Evolutionary conservation across 2,329 filamentous ascomycete genomes (phyloP), one percentile per base, ranked within the genome.

Genomic region (Aspergillus ochraceus): DNA sequence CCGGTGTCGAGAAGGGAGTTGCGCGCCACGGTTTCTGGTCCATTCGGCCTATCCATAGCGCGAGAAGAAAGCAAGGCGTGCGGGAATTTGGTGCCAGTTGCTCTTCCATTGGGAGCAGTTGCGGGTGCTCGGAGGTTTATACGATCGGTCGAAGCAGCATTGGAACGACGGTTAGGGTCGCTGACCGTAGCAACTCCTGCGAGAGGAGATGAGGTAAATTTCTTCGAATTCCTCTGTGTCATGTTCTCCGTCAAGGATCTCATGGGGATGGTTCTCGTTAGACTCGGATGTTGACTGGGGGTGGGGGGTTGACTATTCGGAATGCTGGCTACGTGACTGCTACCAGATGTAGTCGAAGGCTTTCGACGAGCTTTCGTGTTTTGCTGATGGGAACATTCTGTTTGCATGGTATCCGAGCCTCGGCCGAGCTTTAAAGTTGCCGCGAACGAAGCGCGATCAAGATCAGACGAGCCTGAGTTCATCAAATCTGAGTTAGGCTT

Each of bases 131-230:
- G 26, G 47, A 45, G 26, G 9, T 30, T 26, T 24, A 22, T 29
- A 26, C 22, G 17, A 30, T 52, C 26, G 32, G 17, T n/a, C 52
- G 29, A 52, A 32, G 54, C 42, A 19, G 49, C 17, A 3, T 45
- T 20, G 5, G 52, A 46, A 29, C 20, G 19, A 5, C 47, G 39
- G 52, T 61, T 47, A 26, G 39, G 36, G 10, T 62, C 62, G n/a
- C 59, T 66, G 20, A 60, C 60, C 22, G 64, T 64, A 42, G 69
- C 61, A 14, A 68, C 67, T 46, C 64, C 64, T 9, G 72, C 65
- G 29, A 76, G 66, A 22, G 73, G 73, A 12, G 74, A 76, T 6
- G 73, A 72, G 52, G 67, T 72, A 61, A 74, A 74, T 12, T 49
- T 60, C 39, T 63, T 68, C 49, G 69, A 59, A 10, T 60, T 55